Percentiles rank a stretch among this genome's conserved stretches.
phyloP scores from a whole-genome alignment of 768 basidiomycete species.

The Psilocybe subaeruginosa region DNA sequence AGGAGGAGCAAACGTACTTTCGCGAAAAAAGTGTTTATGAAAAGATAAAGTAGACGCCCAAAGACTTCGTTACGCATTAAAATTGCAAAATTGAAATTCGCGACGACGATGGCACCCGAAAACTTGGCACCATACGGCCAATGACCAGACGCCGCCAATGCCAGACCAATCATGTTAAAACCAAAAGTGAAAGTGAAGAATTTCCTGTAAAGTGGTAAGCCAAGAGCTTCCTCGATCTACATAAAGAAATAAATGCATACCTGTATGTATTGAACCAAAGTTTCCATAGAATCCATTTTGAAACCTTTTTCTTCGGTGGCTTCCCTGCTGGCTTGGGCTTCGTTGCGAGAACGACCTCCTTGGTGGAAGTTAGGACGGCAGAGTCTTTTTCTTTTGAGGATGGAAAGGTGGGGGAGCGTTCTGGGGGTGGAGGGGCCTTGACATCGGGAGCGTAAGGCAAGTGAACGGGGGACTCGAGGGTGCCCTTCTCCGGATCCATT shows the following conservation, averaged over 20 bases:
- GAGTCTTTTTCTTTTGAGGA: conserved; percentile 46
- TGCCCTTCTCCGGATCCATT: conserved; percentile 63
- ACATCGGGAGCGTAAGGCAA: conserved; percentile 37
- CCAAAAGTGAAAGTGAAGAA: conserved; percentile 66
- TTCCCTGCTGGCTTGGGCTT: conserved; percentile 43
- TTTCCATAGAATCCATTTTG: conserved; percentile 59
- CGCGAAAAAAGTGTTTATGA: conserved; percentile 71
- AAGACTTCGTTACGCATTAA: conserved; percentile 82
- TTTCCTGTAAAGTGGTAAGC: conserved; percentile 44
- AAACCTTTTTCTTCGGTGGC: conserved; percentile 53
- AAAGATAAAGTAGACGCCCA: conserved; percentile 64
- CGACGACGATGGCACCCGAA: conserved; percentile 69
- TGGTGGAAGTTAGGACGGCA: conserved; percentile 35
- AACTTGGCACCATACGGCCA: conserved; percentile 66
- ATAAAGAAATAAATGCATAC: conserved; percentile 33
- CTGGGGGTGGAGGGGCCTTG: conserved; percentile 31
- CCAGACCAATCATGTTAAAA: conserved; percentile 65
- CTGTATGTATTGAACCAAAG: conserved; percentile 78
- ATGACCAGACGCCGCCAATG: conserved; percentile 62
- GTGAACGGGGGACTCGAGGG: conserved; percentile 44
- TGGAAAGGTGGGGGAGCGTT: conserved; percentile 25
- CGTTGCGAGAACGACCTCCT: conserved; percentile 33
- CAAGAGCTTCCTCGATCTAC: neutral
- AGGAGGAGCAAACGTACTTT: conserved; percentile 46
- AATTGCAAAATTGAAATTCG: conserved; percentile 72